These are phyloP conservation scores for Sambucus nigra DNA, from an alignment of 129 eudicot genomes.

Conservation along the genomic window DNA sequence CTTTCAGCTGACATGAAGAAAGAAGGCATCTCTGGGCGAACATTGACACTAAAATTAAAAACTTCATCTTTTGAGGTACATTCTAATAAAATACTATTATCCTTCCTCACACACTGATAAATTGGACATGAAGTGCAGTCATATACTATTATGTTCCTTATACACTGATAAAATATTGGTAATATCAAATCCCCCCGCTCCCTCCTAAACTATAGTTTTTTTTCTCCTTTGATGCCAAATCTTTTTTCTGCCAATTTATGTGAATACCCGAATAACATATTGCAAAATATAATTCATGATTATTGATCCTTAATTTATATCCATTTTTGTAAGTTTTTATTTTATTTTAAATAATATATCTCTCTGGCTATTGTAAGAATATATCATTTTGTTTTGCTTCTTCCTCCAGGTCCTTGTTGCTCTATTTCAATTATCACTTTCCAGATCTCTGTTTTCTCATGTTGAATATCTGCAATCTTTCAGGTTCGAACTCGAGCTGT, in stretches of 20 bases:
- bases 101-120: neutral
- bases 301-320: neutral
- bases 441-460: neutral
- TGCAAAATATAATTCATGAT: neutral
- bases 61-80: slow-evolving; percentile 83
- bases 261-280: neutral
- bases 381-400: slow-evolving; percentile 1
- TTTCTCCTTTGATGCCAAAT: no score
- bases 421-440: neutral
- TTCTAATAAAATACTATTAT: neutral
- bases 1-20: slow-evolving; percentile 81
- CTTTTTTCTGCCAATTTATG: no score
- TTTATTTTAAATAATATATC: neutral
- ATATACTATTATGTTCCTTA: neutral
- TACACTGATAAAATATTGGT: no score
- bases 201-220: no score
- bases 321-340: neutral
- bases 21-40: slow-evolving; percentile 70
- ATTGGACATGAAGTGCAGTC: neutral
- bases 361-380: neutral
- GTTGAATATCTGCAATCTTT: slow-evolving; percentile 8
- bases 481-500: slow-evolving; percentile 88
- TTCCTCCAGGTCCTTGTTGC: neutral
- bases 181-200: no score
- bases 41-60: slow-evolving; percentile 78